Evolutionary conservation across 768 basidiomycete species (phyloP), one percentile per base, ranked within the genome.

Genomic region (Leccinum uliginosum): DNA sequence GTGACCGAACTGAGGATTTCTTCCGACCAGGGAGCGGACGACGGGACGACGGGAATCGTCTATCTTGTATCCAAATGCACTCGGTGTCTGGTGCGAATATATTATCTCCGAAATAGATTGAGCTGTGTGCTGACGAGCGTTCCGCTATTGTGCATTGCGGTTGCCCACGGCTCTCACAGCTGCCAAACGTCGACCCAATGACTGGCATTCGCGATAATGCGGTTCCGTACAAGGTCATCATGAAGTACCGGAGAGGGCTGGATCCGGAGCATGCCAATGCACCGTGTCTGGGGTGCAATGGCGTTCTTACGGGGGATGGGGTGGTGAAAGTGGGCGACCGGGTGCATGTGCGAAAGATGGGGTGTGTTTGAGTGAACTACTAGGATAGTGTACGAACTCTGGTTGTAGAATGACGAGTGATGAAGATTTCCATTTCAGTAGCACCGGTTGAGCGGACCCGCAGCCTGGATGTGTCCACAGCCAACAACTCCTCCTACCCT

Each of bases 141-240:
- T 17, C 38, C 47, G 38, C 19, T 56, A 40, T 49, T 34, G 7
- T 27, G 43, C 58, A 45, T 49, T 51, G 52, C 35, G 38, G 48
- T 10, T 14, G 35, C 23, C 24, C 38, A 27, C n/a, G 46, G 54
- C 58, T 55, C 56, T 55, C 56, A 54, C 63, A 91, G 89, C 69
- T 91, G 48, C 89, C 89, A 15, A 91, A 91, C 61, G 80, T 91
- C 15, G 81, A 82, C 63, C 79, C 86, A 0, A 73, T 75, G 43
- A 85, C 83, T 4, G 89, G 88, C 29, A 68, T 78, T 19, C 80
- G 83, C 19, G 89, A 92, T 63, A 77, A 76, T 15, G 86, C 87
- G 0, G 88, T 91, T 4, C 89, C 89, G 5, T 89, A 75, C 72
- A 89, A 91, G 71, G 80, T 84, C 7, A 65, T 90, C 10, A 84